Percentiles rank a stretch among this genome's conserved stretches.
Evolutionary conservation across 2,329 filamentous ascomycete species (phyloP).

Genomic region (Cercospora janseana): DNA sequence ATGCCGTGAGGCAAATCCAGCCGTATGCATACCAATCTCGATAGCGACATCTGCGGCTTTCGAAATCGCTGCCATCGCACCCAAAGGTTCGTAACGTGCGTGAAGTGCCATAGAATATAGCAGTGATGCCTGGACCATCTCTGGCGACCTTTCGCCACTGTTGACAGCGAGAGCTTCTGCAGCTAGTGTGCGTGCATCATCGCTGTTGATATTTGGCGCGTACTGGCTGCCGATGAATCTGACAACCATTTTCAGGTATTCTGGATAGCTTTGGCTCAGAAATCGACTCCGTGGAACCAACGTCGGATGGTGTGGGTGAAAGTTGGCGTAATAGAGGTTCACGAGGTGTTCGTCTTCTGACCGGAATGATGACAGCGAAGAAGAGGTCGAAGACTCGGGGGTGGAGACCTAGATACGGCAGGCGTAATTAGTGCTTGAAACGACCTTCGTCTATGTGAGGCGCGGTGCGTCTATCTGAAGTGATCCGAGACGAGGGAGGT

Average conservation of each 20-base stretch:
- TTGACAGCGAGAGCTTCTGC: constrained; percentile 51
- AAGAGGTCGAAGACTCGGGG: constrained; percentile 36
- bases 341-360: constrained; percentile 44
- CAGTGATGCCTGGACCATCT: constrained; percentile 72
- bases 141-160: constrained; percentile 38
- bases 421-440: background rate
- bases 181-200: constrained; percentile 46
- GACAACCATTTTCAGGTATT: constrained; percentile 54
- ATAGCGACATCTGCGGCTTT: constrained; percentile 70
- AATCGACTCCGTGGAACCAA: constrained; percentile 50
- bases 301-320: constrained; percentile 57
- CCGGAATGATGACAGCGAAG: constrained; percentile 39
- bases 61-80: constrained; percentile 64
- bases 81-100: constrained; percentile 68
- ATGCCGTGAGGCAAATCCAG: constrained; percentile 63
- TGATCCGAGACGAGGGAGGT: background rate
- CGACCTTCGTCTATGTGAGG: background rate
- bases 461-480: background rate
- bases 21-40: constrained; percentile 71
- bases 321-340: constrained; percentile 56
- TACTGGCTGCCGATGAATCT: constrained; percentile 58
- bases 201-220: constrained; percentile 34
- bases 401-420: constrained; percentile 8
- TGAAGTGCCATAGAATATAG: constrained; percentile 76
- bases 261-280: constrained; percentile 43